Conservation (phyloP, 1,139 yeast genomes). For the Torulaspora globosa region DNA sequence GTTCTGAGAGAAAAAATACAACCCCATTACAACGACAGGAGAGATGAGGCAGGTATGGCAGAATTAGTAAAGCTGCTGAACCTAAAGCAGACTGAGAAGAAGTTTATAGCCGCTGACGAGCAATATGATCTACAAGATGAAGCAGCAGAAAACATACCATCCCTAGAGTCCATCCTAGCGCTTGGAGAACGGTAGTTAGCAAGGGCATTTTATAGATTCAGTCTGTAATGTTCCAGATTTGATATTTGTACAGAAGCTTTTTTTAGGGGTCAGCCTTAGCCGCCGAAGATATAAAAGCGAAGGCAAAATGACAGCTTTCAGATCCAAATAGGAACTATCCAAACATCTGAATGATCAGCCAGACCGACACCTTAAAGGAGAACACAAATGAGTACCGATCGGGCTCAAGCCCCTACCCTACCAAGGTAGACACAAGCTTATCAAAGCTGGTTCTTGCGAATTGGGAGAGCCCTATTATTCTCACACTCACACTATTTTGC, state of each 20-base stretch:
- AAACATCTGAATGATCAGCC: too few relatives aligned
- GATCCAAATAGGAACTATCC: too few relatives aligned
- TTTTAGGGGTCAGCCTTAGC: background rate
- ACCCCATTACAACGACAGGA: slow-evolving; percentile 13
- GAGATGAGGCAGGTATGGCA: slow-evolving; percentile 12
- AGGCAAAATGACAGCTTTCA: background rate
- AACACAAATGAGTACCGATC: too few relatives aligned
- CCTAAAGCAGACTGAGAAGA: slow-evolving; percentile 18
- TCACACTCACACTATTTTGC: too few relatives aligned
- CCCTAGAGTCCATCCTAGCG: slow-evolving; percentile 25
- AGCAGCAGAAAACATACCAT: slow-evolving; percentile 20
- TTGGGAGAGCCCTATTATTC: too few relatives aligned
- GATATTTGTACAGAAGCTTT: background rate
- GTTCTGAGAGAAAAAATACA: slow-evolving; percentile 15
- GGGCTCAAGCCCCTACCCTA: too few relatives aligned
- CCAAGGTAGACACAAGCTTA: too few relatives aligned
- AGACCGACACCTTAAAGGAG: too few relatives aligned
- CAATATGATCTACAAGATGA: slow-evolving; percentile 13
- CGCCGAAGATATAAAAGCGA: background rate
- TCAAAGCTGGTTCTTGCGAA: too few relatives aligned
- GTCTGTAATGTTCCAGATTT: background rate
- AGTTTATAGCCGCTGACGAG: slow-evolving; percentile 8
- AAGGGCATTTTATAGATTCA: background rate
- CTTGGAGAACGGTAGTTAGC: slow-evolving; percentile 11
- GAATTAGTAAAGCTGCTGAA: slow-evolving; percentile 18